These are phyloP conservation scores for Ogataea polymorpha DNA, from an alignment of 805 yeast genomes.

Conservation along the genomic window DNA sequence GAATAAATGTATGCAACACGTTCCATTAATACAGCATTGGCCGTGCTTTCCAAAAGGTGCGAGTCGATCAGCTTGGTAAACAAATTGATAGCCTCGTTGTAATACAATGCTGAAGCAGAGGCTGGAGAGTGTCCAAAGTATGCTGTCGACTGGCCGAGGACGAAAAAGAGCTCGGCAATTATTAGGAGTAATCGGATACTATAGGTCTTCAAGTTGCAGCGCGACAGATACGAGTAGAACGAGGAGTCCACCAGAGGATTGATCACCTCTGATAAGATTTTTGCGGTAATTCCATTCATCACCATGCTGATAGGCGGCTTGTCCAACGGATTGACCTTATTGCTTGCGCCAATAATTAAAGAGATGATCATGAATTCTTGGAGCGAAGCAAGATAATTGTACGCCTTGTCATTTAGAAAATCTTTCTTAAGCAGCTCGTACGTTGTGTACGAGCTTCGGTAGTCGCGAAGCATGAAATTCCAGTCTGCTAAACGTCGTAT, in stretches of 20 bases:
- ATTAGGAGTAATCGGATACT: slow-evolving; percentile 66
- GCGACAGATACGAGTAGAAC: slow-evolving; percentile 68
- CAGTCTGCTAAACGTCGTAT: slow-evolving; percentile 87
- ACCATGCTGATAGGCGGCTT: slow-evolving; percentile 21
- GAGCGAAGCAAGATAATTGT: slow-evolving; percentile 76
- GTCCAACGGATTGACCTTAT: slow-evolving; percentile 43
- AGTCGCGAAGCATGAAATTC: slow-evolving; percentile 88
- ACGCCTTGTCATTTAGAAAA: slow-evolving; percentile 71
- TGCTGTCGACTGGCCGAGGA: slow-evolving; percentile 35
- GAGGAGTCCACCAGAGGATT: slow-evolving; percentile 68
- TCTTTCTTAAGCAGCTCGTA: slow-evolving; percentile 83
- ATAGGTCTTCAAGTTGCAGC: slow-evolving; percentile 66
- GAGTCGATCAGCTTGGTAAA: slow-evolving; percentile 43
- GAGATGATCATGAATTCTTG: slow-evolving; percentile 86
- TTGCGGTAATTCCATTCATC: slow-evolving; percentile 35
- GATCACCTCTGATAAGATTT: slow-evolving; percentile 50
- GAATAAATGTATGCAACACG: slow-evolving; percentile 34
- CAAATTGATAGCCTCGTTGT: slow-evolving; percentile 43
- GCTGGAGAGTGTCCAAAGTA: slow-evolving; percentile 14
- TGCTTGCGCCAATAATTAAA: slow-evolving; percentile 54
- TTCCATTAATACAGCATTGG: slow-evolving; percentile 38
- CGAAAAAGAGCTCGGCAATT: slow-evolving; percentile 64
- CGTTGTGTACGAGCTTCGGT: slow-evolving; percentile 74
- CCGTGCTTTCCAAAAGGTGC: slow-evolving; percentile 43
- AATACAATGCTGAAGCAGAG: slow-evolving; percentile 37